Evolutionary conservation across 2,329 filamentous ascomycete species (phyloP), one percentile per base, ranked within the genome.

Genomic region (Pseudogymnoascus sp.): DNA sequence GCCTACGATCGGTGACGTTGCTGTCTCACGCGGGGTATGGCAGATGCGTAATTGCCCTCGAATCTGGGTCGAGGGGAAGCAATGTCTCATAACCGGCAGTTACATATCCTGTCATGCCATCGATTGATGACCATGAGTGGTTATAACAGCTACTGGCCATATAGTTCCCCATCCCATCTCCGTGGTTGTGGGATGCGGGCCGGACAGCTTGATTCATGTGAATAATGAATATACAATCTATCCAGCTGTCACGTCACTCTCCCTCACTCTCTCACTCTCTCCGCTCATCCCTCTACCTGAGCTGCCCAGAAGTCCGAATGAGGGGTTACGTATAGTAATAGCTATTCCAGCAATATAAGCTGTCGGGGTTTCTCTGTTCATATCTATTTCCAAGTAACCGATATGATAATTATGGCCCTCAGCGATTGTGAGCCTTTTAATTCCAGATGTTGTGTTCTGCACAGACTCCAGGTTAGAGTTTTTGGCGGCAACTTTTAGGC

Each of bases 191-290:
- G 29, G 12, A 55, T 33, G 9, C 9, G 27, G 27, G 25, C 9
- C 17, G 27, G 27, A 33, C 4, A 55, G n/a, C 9, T 12, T 33
- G 9, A 9, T 51, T 55, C 48, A 55, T 33, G 48, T 55, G 48
- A 55, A 55, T 55, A 55, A 29, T 55, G 48, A 55, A 55, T 55
- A 55, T 55, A 33, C 8, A 55, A 55, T n/a, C 5, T 55, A 10
- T 5, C 2, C 10, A 31, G 48, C 3, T 9, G 7, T 29, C n/a
- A 17, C 29, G 29, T 31, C 27, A 3, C 27, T 4, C 12, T 13
- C 13, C 8, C 2, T 17, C 21, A 21, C 21, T 21, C 21, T 21
- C 21, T 21, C 21, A 4, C 21, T 21, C 21, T 51, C 15, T 17
- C 6, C 15, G 3, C 38, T 4, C 38, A 17, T 5, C 12, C 35